Evolutionary conservation across 2,329 filamentous ascomycete genomes (phyloP).

Genomic region (Fusarium metavorans): DNA sequence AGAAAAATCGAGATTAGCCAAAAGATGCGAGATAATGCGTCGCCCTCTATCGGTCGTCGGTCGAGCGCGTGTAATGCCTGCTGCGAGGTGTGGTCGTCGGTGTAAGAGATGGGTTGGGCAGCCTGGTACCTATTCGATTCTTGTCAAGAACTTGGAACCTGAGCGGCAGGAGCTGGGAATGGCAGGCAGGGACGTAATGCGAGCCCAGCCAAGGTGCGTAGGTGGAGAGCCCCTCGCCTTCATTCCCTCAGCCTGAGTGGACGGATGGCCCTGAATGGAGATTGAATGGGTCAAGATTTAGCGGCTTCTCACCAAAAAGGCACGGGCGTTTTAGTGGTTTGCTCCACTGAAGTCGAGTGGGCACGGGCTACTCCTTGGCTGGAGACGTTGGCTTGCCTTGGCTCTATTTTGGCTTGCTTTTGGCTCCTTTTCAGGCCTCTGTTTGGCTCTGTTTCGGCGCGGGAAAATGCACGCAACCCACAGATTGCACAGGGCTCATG

Average conservation of each 20-base stretch:
- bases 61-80: neutral
- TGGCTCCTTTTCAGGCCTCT: neutral
- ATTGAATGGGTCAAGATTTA: constrained; percentile 4
- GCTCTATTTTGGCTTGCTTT: constrained; percentile 7
- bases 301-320: constrained; percentile 4
- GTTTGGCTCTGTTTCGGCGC: constrained; percentile 1
- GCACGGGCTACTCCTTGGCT: constrained; percentile 3
- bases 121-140: neutral
- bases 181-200: constrained; percentile 12
- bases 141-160: constrained; percentile 6
- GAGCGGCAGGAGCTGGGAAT: constrained; percentile 26
- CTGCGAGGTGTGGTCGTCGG: constrained; percentile 4
- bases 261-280: neutral
- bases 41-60: constrained; percentile 8
- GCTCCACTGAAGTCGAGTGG: neutral
- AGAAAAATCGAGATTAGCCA: constrained; percentile 8
- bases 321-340: constrained; percentile 11
- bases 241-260: neutral
- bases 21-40: constrained; percentile 23
- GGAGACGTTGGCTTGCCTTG: constrained; percentile 5
- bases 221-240: constrained; percentile 14
- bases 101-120: neutral
- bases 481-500: neutral
- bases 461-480: constrained; percentile 1
- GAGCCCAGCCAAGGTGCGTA: constrained; percentile 1